A percentile compares a stretch with the other conserved stretches of the same genome.
phyloP scores from a whole-genome alignment of 352 stramenopile species.

The Globisporangium parvum region DNA sequence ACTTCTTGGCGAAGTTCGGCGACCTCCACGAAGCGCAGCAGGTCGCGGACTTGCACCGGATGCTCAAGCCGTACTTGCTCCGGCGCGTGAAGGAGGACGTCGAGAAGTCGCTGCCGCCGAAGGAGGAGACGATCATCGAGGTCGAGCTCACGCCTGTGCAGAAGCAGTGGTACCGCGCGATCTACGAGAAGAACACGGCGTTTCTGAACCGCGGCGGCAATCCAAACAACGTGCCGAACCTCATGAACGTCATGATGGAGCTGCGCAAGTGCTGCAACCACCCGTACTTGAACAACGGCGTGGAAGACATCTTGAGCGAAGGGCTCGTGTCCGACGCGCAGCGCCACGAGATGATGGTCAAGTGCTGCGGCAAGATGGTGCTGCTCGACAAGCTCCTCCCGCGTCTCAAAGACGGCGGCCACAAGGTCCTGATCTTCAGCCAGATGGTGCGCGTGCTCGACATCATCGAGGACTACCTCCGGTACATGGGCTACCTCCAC shows the following conservation, averaged over 20 bases:
- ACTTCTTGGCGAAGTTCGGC: constrained; percentile 93
- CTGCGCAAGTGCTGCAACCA: constrained; percentile 90
- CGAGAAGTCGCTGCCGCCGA: constrained; percentile 83
- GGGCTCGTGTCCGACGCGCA: constrained; percentile 62
- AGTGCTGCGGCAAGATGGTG: constrained; percentile 99
- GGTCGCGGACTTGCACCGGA: constrained; percentile 87
- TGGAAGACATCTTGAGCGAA: constrained; percentile 85
- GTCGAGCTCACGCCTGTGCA: constrained; percentile 88
- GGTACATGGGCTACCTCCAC: constrained; percentile 88
- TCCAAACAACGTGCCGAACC: constrained; percentile 78
- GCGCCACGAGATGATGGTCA: constrained; percentile 93
- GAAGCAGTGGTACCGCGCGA: constrained; percentile 88
- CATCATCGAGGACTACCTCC: constrained; percentile 99
- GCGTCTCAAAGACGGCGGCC: constrained; percentile 93
- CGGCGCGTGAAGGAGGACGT: constrained; percentile 89
- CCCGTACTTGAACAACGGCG: constrained; percentile 91
- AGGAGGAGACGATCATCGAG: constrained; percentile 90
- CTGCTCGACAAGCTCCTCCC: constrained; percentile 99
- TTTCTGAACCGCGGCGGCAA: constrained; percentile 84
- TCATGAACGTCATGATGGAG: constrained; percentile 93
- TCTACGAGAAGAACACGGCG: constrained; percentile 96
- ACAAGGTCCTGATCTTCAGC: constrained; percentile 99
- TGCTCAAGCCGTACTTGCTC: constrained; percentile 87
- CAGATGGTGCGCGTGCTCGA: constrained; percentile 99
- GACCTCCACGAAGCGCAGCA: constrained; percentile 82